Base-by-base conservation (phyloP, 768 basidiomycete species). In the Mycena vitilis region DNA sequence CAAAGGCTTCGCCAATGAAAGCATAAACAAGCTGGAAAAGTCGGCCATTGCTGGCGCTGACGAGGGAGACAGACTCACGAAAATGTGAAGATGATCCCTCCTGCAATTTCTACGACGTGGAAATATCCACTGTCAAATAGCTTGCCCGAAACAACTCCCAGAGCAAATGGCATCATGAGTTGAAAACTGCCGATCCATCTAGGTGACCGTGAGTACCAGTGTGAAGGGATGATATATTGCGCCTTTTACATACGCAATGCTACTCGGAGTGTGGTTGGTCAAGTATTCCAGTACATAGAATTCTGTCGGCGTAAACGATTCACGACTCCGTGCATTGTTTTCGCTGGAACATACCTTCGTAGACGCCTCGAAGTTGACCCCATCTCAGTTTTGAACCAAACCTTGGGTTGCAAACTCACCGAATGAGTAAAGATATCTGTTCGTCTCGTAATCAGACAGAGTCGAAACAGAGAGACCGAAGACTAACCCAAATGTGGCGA, bases 21-120 rank as follows among this genome's bases (percentile, higher is more conserved):
- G 66, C 79, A 82, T 80, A 66, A 83, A 84, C n/a, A 79, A 60
- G 0, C 79, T n/a, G 78, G 3, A 72, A 12, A 76, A 78, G 63
- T 9, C 42, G 18, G 0, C 45, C 4, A 25, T 34, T 4, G 16
- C 1, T 45, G 6, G 7, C 4, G 18, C 6, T n/a, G 15, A 20
- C 18, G 16, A 13, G 4, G 1, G 37, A 52, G 30, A 15, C 56
- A 23, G 45, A 66, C 68, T 38, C 18, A 70, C 72, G 73, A 76
- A 23, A 76, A 70, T 22, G 53, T 57, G 36, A 73, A 74, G 18
- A 76, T 48, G 3, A 67, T 11, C 0, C 66, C 70, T 36, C 75
- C 74, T 0, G 49, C 44, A 6, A 64, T 68, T 25, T 72, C 49
- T 0, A 73, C 16, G 2, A 52, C 30, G n/a, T 71, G 68, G 45